Evolutionary conservation across 2,329 filamentous ascomycete species (phyloP).

Genomic region (Allantophomopsis lycopodina): DNA sequence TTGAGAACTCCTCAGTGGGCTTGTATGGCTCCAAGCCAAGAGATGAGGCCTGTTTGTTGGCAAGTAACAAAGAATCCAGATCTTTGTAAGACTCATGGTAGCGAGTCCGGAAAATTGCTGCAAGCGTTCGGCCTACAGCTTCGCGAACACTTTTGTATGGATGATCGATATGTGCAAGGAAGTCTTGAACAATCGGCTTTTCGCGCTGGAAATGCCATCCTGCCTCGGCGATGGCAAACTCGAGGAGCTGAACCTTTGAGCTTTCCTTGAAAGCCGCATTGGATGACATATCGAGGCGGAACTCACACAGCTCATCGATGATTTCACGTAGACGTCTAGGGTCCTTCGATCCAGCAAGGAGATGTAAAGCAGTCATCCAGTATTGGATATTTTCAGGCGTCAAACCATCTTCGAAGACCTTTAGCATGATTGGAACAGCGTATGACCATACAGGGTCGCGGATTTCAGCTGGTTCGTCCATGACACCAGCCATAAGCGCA

Average conservation of each 20-base stretch:
- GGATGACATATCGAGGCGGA: conserved; percentile 84
- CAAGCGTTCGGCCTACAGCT: conserved; percentile 80
- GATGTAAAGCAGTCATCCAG: conserved; percentile 88
- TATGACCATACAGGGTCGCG: conserved; percentile 76
- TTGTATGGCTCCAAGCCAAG: conserved; percentile 76
- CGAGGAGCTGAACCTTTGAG: conserved; percentile 83
- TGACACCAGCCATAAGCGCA: conserved; percentile 67
- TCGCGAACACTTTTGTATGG: conserved; percentile 97
- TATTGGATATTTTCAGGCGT: conserved; percentile 92
- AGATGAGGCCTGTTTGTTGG: conserved; percentile 67
- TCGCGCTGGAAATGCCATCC: conserved; percentile 96
- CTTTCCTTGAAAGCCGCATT: conserved; percentile 99
- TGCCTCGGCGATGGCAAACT: conserved; percentile 73
- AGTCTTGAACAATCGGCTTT: conserved; percentile 77
- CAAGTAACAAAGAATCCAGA: conserved; percentile 59
- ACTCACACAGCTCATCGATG: conserved; percentile 67
- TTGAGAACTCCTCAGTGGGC: conserved; percentile 59
- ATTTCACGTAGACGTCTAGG: conserved; percentile 79
- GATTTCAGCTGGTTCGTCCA: conserved; percentile 62
- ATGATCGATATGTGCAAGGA: conserved; percentile 84
- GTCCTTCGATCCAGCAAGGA: conserved; percentile 79
- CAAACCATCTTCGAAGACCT: conserved; percentile 78
- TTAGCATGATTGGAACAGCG: conserved; percentile 74
- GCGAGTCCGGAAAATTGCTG: conserved; percentile 76
- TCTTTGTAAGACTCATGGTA: conserved; percentile 91